Evolutionary conservation across 2,329 filamentous ascomycete species (phyloP).

Genomic region (Byssoonygena ceratinophila): DNA sequence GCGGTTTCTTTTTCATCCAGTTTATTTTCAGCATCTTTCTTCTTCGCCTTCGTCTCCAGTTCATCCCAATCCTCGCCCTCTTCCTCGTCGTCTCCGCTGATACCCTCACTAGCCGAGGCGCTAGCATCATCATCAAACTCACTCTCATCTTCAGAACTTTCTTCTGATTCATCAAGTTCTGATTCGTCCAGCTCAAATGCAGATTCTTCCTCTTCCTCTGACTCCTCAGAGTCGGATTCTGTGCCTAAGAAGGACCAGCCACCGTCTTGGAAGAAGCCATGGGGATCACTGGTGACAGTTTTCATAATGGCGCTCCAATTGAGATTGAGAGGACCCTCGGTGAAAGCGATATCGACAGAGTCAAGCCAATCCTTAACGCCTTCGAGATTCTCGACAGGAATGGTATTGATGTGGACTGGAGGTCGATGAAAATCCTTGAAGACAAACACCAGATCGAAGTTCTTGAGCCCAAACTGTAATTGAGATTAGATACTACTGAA

Average conservation of each 20-base stretch:
- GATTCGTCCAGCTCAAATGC: conserved; percentile 85
- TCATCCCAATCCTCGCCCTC: conserved; percentile 91
- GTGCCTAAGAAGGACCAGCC: conserved; percentile 88
- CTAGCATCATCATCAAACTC: conserved; percentile 89
- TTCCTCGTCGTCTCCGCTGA: conserved; percentile 51
- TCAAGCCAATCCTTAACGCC: conserved; percentile 97
- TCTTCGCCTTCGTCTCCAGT: conserved; percentile 71
- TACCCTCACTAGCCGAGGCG: conserved; percentile 59
- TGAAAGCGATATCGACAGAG: conserved; percentile 86
- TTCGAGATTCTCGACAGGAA: conserved; percentile 88
- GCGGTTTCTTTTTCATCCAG: conserved; percentile 48
- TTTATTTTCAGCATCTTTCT: conserved; percentile 49
- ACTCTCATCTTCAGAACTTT: conserved; percentile 75
- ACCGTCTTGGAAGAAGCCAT: conserved; percentile 88
- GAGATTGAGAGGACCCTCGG: conserved; percentile 88
- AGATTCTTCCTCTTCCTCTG: conserved; percentile 68
- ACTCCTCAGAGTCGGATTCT: conserved; percentile 76
- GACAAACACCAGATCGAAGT: conserved; percentile 96
- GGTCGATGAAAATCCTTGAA: conserved; percentile 94
- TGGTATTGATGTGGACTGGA: conserved; percentile 93
- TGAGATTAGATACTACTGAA: background rate
- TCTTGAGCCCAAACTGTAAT: conserved; percentile 80
- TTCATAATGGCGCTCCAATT: conserved; percentile 99
- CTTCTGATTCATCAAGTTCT: conserved; percentile 62
- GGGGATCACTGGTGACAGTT: conserved; percentile 85